Evolutionary conservation across 2,329 filamentous ascomycete species (phyloP).

Genomic region (Ophiostoma pallidulum): DNA sequence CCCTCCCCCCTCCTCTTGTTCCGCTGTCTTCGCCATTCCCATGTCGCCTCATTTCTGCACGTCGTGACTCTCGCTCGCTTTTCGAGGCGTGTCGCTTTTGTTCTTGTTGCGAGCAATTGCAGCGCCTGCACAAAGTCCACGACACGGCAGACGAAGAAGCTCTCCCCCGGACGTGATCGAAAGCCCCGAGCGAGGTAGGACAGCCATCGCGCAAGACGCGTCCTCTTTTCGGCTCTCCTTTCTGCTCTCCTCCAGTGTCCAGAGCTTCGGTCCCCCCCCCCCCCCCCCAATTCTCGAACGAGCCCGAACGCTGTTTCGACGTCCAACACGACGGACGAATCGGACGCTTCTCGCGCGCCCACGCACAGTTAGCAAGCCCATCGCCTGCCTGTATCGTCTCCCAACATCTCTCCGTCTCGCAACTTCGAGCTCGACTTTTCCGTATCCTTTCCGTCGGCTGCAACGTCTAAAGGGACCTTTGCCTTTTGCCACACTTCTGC

Average conservation of each 20-base stretch:
- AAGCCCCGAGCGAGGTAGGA: not conserved
- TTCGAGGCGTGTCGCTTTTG: not conserved
- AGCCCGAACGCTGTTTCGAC: no score
- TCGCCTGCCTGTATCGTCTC: no score
- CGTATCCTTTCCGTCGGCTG: not conserved
- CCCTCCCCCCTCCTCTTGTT: not conserved
- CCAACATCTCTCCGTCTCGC: no score
- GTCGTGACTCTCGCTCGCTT: slow-evolving; percentile 1
- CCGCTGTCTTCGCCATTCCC: not conserved
- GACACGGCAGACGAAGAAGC: not conserved
- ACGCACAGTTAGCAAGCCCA: no score
- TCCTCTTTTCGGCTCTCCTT: no score
- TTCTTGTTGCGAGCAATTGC: slow-evolving; percentile 1
- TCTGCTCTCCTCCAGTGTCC: no score
- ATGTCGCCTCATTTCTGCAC: slow-evolving; percentile 1
- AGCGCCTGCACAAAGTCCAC: not conserved
- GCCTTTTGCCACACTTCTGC: slow-evolving; percentile 2
- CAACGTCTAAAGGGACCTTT: not conserved
- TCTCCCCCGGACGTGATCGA: not conserved
- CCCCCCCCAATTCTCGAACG: no score
- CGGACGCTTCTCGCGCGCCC: no score
- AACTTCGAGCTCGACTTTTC: not conserved
- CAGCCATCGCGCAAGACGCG: no score
- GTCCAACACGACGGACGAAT: no score
- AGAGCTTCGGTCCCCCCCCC: no score